Conservation (phyloP, 2,329 filamentous ascomycete genomes). For the Colletotrichum eremochloae region DNA sequence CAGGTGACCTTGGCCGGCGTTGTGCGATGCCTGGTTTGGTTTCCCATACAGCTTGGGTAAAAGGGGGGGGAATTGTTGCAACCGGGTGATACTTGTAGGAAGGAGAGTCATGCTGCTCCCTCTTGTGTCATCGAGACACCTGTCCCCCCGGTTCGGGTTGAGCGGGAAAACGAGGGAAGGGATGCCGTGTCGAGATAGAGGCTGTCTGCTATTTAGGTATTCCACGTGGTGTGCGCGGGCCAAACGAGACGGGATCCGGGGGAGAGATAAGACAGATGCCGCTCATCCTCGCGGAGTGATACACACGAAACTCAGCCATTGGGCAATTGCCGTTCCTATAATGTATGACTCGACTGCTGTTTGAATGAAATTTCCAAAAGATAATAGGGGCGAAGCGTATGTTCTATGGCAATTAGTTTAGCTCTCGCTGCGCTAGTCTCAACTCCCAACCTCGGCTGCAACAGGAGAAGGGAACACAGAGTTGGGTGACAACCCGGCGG, state of each 20-base stretch:
- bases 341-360: constrained; percentile 18
- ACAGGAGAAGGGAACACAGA: constrained; percentile 10
- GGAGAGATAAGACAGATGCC: constrained; percentile 13
- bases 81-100: constrained; percentile 28
- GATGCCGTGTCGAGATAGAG: neutral
- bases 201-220: neutral
- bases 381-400: constrained; percentile 24
- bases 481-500: neutral
- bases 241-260: neutral
- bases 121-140: constrained; percentile 25
- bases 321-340: neutral
- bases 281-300: neutral
- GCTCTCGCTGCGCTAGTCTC: constrained; percentile 8
- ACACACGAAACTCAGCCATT: neutral
- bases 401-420: neutral
- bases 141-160: constrained; percentile 14
- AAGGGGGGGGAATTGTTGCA: neutral
- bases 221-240: neutral
- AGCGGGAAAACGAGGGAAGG: neutral
- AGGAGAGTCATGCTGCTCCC: constrained; percentile 33
- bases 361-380: neutral
- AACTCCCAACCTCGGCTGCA: constrained; percentile 1
- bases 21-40: constrained; percentile 3
- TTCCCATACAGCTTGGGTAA: neutral
- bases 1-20: constrained; percentile 24